Conservation (phyloP, 345 rosid genomes). For the Gossypium arboreum region DNA sequence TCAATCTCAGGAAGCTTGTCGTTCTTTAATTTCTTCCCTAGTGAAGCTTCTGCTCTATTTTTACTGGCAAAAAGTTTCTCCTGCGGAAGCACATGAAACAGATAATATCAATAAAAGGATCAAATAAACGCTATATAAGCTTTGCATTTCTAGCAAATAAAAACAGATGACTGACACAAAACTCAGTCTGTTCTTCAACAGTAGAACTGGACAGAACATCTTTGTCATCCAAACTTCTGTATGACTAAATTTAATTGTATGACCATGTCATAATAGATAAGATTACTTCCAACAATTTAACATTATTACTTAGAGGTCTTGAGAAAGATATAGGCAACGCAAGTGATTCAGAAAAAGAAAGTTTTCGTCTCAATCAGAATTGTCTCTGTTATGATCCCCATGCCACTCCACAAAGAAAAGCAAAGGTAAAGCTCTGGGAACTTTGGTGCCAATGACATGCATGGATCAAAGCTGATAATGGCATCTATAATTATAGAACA, state of each 20-base stretch:
- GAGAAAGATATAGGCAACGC: background rate
- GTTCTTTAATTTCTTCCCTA: conserved; percentile 85
- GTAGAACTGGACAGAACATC: background rate
- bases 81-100: conserved; percentile 41
- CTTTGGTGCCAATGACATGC: background rate
- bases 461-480: conserved; percentile 2
- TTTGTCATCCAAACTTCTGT: background rate
- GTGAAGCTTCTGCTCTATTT: conserved; percentile 81
- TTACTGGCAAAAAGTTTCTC: conserved; percentile 80
- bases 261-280: background rate
- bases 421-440: background rate
- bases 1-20: conserved; percentile 67
- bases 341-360: background rate
- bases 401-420: background rate
- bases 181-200: background rate
- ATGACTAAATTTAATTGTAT: background rate
- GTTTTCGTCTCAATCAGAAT: background rate
- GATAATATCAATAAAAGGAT: background rate
- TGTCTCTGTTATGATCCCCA: background rate
- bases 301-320: background rate
- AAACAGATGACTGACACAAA: background rate
- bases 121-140: background rate
- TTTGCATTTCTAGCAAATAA: background rate
- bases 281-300: background rate
- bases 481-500: background rate